A percentile compares a stretch with the other conserved stretches of the same genome.
These are phyloP conservation scores for Helotiales sp. DNA, from an alignment of 2,329 filamentous ascomycete species.

Conservation along the genomic window DNA sequence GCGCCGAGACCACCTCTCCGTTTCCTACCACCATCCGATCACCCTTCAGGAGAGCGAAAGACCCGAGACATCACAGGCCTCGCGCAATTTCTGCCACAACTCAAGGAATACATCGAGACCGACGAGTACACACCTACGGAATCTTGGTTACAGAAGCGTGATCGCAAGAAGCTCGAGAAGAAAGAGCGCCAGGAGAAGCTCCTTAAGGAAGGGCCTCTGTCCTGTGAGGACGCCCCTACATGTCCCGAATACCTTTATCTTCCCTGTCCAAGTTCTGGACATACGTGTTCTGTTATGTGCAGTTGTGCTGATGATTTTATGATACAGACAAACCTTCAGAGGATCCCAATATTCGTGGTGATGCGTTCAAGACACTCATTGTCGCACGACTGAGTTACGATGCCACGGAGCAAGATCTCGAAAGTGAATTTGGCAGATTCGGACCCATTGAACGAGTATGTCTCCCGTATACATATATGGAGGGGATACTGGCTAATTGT, in stretches of 20 bases:
- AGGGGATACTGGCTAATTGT: constrained; percentile 13
- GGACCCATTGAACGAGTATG: constrained; percentile 89
- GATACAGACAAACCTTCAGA: constrained; percentile 73
- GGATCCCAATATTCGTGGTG: constrained; percentile 86
- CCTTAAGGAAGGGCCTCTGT: constrained; percentile 31
- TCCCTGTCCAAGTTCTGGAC: constrained; percentile 21
- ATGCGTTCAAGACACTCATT: constrained; percentile 94
- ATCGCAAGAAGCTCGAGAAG: constrained; percentile 82
- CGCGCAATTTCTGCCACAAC: constrained; percentile 70
- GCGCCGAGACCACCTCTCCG: constrained; percentile 89
- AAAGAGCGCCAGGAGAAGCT: constrained; percentile 62
- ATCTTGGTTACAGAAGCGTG: constrained; percentile 87
- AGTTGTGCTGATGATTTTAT: constrained; percentile 23
- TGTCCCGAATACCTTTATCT: constrained; percentile 30
- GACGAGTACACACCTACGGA: constrained; percentile 80
- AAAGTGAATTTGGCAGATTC: constrained; percentile 90
- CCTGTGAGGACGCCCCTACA: constrained; percentile 33
- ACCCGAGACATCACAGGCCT: constrained; percentile 74
- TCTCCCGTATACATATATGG: background rate
- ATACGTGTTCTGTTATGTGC: constrained; percentile 11
- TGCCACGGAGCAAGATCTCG: constrained; percentile 83
- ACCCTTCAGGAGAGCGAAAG: constrained; percentile 77
- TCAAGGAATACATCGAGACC: constrained; percentile 76
- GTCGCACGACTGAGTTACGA: constrained; percentile 89
- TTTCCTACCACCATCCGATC: constrained; percentile 81